phyloP scores from a whole-genome alignment of 768 basidiomycete genomes.

The Gloeopeniophorella convolvens region DNA sequence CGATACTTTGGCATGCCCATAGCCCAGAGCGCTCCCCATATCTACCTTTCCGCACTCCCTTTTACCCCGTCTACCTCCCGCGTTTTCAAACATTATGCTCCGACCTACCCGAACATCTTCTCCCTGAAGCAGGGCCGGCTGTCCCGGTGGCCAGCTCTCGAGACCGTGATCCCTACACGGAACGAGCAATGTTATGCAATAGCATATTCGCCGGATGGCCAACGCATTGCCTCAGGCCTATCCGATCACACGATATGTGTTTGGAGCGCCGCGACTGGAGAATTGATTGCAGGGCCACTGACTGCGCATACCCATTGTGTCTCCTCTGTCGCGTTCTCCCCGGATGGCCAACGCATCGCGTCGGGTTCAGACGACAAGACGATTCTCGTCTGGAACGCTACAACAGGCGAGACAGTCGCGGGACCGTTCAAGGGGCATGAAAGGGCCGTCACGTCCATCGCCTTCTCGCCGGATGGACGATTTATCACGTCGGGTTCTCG shows the following conservation, averaged over 20 bases:
- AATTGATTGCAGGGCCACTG: not conserved
- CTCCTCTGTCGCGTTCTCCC: not conserved
- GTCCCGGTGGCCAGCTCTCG: not conserved
- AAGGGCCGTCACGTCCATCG: not conserved
- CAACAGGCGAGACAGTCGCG: not conserved
- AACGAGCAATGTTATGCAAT: not conserved
- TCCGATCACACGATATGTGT: too few species aligned
- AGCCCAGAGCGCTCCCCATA: too few species aligned
- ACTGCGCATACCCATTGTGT: not conserved
- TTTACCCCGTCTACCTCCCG: not conserved
- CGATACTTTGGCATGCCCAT: not conserved
- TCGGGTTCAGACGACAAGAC: not conserved
- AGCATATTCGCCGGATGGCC: constrained; percentile 12
- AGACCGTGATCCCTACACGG: not conserved
- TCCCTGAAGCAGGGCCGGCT: too few species aligned
- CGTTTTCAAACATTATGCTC: not conserved
- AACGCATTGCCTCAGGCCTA: constrained; percentile 5
- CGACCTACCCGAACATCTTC: not conserved
- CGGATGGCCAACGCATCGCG: constrained; percentile 25
- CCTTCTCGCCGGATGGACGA: constrained; percentile 2
- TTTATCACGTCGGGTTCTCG: not conserved
- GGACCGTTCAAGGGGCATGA: not conserved
- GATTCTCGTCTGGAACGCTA: not conserved
- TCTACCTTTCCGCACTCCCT: not conserved
- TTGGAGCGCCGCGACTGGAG: not conserved